Percentiles rank a stretch among this genome's conserved stretches.
phyloP scores from a whole-genome alignment of 805 yeast genomes.

The Barnettozyma populi region DNA sequence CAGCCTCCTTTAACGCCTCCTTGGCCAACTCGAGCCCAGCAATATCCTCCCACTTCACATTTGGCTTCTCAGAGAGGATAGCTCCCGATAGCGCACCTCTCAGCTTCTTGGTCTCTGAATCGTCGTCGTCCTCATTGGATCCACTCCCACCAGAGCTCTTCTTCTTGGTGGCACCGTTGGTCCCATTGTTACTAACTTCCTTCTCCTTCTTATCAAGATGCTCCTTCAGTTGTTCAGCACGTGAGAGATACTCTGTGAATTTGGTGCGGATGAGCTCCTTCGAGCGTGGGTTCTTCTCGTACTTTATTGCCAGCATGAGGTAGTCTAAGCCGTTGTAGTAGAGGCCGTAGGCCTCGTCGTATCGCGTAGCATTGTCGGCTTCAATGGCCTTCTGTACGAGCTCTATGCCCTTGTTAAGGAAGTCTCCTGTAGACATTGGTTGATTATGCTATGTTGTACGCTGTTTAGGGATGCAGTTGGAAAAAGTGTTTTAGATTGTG shows the following conservation, averaged over 20 bases:
- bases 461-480: not conserved
- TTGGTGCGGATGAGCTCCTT: slow-evolving; percentile 85
- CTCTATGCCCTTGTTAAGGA: slow-evolving; percentile 91
- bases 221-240: slow-evolving; percentile 92
- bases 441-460: not conserved
- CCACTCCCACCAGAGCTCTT: slow-evolving; percentile 45
- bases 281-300: slow-evolving; percentile 84
- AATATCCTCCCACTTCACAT: slow-evolving; percentile 90
- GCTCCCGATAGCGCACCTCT: slow-evolving; percentile 91
- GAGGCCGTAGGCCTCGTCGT: slow-evolving; percentile 90
- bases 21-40: slow-evolving; percentile 96
- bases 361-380: slow-evolving; percentile 82
- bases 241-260: slow-evolving; percentile 81
- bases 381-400: slow-evolving; percentile 92
- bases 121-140: slow-evolving; percentile 55
- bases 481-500: not conserved
- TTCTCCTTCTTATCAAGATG: slow-evolving; percentile 65
- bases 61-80: slow-evolving; percentile 84
- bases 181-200: slow-evolving; percentile 23
- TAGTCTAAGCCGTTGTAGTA: slow-evolving; percentile 93
- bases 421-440: slow-evolving; percentile 55
- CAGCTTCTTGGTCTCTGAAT: slow-evolving; percentile 80
- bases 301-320: slow-evolving; percentile 90
- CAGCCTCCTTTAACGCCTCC: slow-evolving; percentile 96
- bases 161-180: slow-evolving; percentile 47